These are phyloP conservation scores for Suhomyces pyralidae DNA, from an alignment of 805 yeast species.

Conservation along the genomic window DNA sequence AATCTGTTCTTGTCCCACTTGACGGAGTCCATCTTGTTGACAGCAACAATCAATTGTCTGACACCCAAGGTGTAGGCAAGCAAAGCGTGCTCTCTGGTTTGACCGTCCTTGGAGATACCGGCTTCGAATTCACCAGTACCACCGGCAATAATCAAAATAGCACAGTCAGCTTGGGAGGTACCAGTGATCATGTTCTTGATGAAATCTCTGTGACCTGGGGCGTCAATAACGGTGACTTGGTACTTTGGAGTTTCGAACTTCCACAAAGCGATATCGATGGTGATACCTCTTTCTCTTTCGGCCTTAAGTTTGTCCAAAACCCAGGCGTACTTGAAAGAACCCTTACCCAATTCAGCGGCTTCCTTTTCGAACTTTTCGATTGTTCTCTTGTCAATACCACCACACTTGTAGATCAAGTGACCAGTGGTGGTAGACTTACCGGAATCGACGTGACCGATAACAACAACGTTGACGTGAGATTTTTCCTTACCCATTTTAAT, in stretches of 20 bases:
- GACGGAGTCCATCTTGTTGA: constrained; percentile 94
- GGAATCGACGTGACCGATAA: constrained; percentile 99
- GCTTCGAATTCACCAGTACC: constrained; percentile 95
- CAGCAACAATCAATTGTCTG: constrained; percentile 80
- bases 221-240: constrained; percentile 88
- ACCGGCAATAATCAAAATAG: constrained; percentile 86
- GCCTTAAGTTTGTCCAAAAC: constrained; percentile 93
- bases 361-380: constrained; percentile 97
- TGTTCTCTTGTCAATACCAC: constrained; percentile 99
- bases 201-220: constrained; percentile 97
- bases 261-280: constrained; percentile 91
- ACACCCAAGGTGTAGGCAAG: constrained; percentile 90
- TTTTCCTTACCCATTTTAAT: constrained; percentile 81
- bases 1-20: constrained; percentile 82
- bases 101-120: constrained; percentile 77
- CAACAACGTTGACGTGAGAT: constrained; percentile 99
- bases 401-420: constrained; percentile 98
- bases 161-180: constrained; percentile 92
- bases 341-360: constrained; percentile 96
- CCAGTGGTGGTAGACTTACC: constrained; percentile 96
- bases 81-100: constrained; percentile 68
- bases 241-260: constrained; percentile 89
- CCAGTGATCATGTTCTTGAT: constrained; percentile 95
- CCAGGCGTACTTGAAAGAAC: constrained; percentile 98
- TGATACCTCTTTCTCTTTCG: constrained; percentile 96